Conservation (phyloP, 179 eudicot species). For the Silene vulgaris region DNA sequence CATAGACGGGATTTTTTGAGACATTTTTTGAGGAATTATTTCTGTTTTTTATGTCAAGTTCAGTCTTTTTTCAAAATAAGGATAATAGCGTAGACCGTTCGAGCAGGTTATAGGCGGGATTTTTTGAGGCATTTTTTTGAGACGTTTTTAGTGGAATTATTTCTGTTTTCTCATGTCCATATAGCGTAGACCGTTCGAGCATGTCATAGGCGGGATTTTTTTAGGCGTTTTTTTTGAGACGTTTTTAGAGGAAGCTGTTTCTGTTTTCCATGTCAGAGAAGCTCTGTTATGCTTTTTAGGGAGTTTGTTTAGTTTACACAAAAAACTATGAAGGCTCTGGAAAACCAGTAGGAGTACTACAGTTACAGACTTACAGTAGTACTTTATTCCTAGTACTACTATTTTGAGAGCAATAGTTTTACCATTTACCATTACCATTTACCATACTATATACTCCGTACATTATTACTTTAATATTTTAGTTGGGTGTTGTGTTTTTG, state of each 20-base stretch:
- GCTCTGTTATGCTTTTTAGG: neutral
- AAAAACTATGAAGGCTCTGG: slow-evolving; percentile 10
- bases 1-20: neutral
- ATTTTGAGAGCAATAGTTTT: neutral
- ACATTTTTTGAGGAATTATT: neutral
- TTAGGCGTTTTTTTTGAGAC: neutral
- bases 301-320: slow-evolving; percentile 15
- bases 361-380: neutral
- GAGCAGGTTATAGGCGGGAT: too few species aligned
- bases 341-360: neutral
- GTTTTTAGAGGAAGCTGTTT: neutral
- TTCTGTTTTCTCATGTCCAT: too few species aligned
- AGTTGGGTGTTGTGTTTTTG: too few species aligned
- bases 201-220: too few species aligned
- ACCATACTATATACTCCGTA: too few species aligned
- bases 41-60: too few species aligned
- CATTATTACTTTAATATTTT: too few species aligned
- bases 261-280: slow-evolving; percentile 14
- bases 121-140: neutral
- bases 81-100: too few species aligned
- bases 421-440: too few species aligned
- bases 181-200: too few species aligned
- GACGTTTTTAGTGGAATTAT: neutral
- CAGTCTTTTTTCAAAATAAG: too few species aligned
- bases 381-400: slow-evolving; percentile 17